A percentile compares a stretch with the other conserved stretches of the same genome.
Conservation (phyloP, 2,329 filamentous ascomycete species). For the Cytospora mali region DNA sequence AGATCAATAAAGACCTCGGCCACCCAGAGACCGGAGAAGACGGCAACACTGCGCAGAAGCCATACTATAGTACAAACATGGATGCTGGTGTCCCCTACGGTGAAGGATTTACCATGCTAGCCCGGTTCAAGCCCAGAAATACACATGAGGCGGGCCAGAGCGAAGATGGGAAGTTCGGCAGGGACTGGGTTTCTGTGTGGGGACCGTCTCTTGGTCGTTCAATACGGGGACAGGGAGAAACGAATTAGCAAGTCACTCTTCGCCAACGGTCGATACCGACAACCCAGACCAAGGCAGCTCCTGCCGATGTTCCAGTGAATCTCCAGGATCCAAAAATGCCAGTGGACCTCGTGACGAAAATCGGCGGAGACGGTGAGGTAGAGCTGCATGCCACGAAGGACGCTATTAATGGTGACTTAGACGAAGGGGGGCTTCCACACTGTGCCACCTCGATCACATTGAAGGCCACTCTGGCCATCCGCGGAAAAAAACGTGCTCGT, state of each 20-base stretch:
- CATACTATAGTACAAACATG: not conserved
- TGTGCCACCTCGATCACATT: no score
- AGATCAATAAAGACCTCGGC: slow-evolving; percentile 40
- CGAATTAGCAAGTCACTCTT: not conserved
- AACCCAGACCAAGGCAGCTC: not conserved
- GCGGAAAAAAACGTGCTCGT: no score
- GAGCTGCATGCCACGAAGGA: no score
- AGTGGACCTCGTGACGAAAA: not conserved
- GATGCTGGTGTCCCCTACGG: slow-evolving; percentile 40
- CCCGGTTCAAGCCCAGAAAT: slow-evolving; percentile 52
- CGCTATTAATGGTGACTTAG: no score
- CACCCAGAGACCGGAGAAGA: slow-evolving; percentile 37
- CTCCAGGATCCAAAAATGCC: not conserved
- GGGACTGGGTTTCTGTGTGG: slow-evolving; percentile 60
- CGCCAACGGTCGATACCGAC: not conserved
- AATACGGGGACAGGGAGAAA: not conserved
- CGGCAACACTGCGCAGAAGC: not conserved
- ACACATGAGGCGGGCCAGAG: slow-evolving; percentile 52
- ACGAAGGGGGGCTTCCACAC: no score
- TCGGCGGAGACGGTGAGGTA: not conserved
- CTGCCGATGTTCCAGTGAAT: not conserved
- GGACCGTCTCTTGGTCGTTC: slow-evolving; percentile 33
- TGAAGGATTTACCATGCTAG: slow-evolving; percentile 47
- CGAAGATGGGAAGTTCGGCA: slow-evolving; percentile 47
- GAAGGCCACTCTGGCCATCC: no score